These are phyloP conservation scores for Coemansia sp. DNA, from an alignment of 192 early-diverging fungal genomes.

Conservation along the genomic window DNA sequence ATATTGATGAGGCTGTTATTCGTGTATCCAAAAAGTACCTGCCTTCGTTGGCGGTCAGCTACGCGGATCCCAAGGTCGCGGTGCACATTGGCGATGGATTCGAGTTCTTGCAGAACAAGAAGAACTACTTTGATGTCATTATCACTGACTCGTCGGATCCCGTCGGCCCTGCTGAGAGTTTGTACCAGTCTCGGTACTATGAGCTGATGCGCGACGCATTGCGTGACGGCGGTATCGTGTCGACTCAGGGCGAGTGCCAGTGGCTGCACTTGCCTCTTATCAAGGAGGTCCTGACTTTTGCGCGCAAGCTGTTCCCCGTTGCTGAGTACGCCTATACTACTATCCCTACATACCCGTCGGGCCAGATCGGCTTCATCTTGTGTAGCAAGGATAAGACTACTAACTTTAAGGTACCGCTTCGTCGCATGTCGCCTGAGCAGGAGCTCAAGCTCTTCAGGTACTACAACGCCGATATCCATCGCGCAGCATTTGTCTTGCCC, in stretches of 20 bases:
- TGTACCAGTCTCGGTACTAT: slow-evolving; percentile 93
- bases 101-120: slow-evolving; percentile 86
- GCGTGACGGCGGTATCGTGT: slow-evolving; percentile 87
- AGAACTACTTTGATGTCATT: slow-evolving; percentile 91
- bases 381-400: slow-evolving; percentile 82
- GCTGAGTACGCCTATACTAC: slow-evolving; percentile 94
- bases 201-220: slow-evolving; percentile 91
- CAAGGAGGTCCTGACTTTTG: slow-evolving; percentile 82
- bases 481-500: slow-evolving; percentile 89
- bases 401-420: slow-evolving; percentile 77
- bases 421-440: slow-evolving; percentile 73
- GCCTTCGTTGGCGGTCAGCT: slow-evolving; percentile 91
- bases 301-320: slow-evolving; percentile 81
- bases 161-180: slow-evolving; percentile 92
- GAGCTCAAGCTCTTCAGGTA: slow-evolving; percentile 84
- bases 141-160: slow-evolving; percentile 99
- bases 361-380: slow-evolving; percentile 95
- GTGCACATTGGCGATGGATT: slow-evolving; percentile 97
- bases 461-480: slow-evolving; percentile 94
- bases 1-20: slow-evolving; percentile 96
- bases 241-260: slow-evolving; percentile 98
- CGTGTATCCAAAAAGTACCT: slow-evolving; percentile 92
- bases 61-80: slow-evolving; percentile 92
- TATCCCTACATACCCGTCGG: slow-evolving; percentile 97
- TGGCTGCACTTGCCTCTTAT: slow-evolving; percentile 96